Evolutionary conservation across 2,329 filamentous ascomycete genomes (phyloP), one percentile per base, ranked within the genome.

Genomic region (Xylaria multiplex): DNA sequence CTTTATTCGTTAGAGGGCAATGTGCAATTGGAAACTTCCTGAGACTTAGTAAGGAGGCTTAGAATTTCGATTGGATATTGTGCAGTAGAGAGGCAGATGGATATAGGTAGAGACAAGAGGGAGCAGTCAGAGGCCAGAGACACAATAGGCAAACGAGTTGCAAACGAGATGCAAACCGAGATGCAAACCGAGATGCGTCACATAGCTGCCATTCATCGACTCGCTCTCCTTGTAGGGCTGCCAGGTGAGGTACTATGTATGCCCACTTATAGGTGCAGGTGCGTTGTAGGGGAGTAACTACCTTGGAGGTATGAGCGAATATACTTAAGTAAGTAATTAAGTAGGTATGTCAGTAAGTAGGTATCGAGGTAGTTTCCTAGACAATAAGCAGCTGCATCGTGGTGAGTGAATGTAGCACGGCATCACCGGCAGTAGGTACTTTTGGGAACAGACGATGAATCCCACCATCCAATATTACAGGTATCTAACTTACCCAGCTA

Each of bases 361-460:
- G 35, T 40, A 40, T 11, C 9, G 8, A 40, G 37, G 11, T 3
- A 14, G 37, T 40, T 14, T 14, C 11, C 19, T 60, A 11, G 37
- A 30, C 27, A 53, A 53, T 48, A 46, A 40, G 48, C 22, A 6
- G 54, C 46, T 59, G 30, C 55, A 37, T 19, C 27, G 30, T 32
- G 8, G 11, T 54, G 48, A 22, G n/a, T 3, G 45, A 56, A 27
- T 37, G 50, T 24, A 48, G 16, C 35, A 53, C 62, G 62, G 62
- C 57, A 40, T 65, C 27, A 13, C 52, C 62, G 62, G 49, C 45
- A 50, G 48, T 62, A 35, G 55, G 48, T 62, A 35, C 19, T 50
- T 53, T 53, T 48, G 27, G 30, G 35, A 22, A 16, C 19, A 42
- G 19, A 27, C 9, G 13, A 42, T 19, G 35, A 27, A 16, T 42